phyloP scores from a whole-genome alignment of 2,329 filamentous ascomycete species.

The Hypomyces rosellus region DNA sequence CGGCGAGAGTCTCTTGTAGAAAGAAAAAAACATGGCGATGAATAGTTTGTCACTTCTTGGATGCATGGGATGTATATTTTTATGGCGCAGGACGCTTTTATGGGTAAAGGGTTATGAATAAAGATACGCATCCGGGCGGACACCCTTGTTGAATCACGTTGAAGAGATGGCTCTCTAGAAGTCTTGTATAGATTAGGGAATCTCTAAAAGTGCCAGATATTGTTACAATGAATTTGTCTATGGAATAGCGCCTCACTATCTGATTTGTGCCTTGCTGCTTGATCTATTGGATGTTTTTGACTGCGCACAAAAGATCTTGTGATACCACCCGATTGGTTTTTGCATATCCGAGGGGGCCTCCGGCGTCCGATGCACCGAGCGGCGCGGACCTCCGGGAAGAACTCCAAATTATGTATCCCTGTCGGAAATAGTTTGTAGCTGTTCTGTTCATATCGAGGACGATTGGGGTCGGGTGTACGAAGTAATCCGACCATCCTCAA shows the following conservation, averaged over 20 bases:
- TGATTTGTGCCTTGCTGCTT: neutral
- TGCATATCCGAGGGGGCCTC: too few relatives aligned
- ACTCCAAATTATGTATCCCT: too few relatives aligned
- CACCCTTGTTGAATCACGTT: neutral
- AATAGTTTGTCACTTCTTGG: neutral
- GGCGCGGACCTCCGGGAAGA: too few relatives aligned
- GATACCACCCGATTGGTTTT: too few relatives aligned
- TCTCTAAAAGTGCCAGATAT: neutral
- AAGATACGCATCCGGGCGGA: neutral
- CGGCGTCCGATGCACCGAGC: too few relatives aligned
- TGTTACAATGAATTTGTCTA: neutral
- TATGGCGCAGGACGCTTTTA: neutral
- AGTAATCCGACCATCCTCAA: too few relatives aligned
- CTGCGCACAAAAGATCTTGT: too few relatives aligned
- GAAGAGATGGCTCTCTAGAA: neutral
- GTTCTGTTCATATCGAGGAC: too few relatives aligned
- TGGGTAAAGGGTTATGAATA: neutral
- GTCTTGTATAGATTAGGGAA: neutral
- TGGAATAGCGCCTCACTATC: too few relatives aligned
- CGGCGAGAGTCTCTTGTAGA: slow-evolving; percentile 78
- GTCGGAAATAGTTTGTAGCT: too few relatives aligned
- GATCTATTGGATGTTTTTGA: neutral
- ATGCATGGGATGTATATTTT: neutral
- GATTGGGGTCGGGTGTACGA: too few relatives aligned
- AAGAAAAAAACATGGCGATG: neutral